Evolutionary conservation across 495 filamentous ascomycete species (phyloP).

Genomic region (Trichocladium antarcticum): DNA sequence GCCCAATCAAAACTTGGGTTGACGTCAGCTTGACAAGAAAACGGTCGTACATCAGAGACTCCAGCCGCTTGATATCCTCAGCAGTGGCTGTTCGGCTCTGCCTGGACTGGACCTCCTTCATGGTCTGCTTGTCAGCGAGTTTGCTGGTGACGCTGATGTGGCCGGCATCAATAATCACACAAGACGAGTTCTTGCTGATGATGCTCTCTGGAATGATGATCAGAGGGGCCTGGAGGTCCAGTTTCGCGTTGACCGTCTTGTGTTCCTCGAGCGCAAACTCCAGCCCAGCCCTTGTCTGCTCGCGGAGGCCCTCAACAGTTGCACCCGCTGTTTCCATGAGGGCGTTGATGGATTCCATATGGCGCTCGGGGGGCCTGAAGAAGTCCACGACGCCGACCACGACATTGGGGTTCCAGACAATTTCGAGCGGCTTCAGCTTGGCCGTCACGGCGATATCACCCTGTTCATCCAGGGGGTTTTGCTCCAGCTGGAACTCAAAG

Average conservation of each 20-base stretch:
- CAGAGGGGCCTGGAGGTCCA: slow-evolving; percentile 89
- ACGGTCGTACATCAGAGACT: slow-evolving; percentile 90
- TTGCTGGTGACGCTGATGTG: slow-evolving; percentile 90
- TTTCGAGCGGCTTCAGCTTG: slow-evolving; percentile 89
- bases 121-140: slow-evolving; percentile 76
- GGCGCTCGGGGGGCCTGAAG: slow-evolving; percentile 88
- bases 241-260: slow-evolving; percentile 91
- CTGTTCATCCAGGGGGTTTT: slow-evolving; percentile 85
- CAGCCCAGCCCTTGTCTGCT: slow-evolving; percentile 89
- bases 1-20: slow-evolving; percentile 88
- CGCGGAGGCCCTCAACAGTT: slow-evolving; percentile 84
- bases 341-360: slow-evolving; percentile 96
- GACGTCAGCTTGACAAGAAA: slow-evolving; percentile 85
- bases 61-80: slow-evolving; percentile 74
- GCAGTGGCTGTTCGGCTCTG: slow-evolving; percentile 80
- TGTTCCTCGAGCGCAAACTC: slow-evolving; percentile 95
- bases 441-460: slow-evolving; percentile 82
- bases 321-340: slow-evolving; percentile 89
- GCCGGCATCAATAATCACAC: slow-evolving; percentile 90
- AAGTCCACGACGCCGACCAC: slow-evolving; percentile 82
- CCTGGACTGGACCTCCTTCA: slow-evolving; percentile 81
- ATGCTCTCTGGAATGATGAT: slow-evolving; percentile 95
- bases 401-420: slow-evolving; percentile 92
- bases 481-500: slow-evolving; percentile 84
- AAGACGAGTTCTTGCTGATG: slow-evolving; percentile 64